phyloP scores from a whole-genome alignment of 2,329 filamentous ascomycete genomes.

The Endoconidiophora laricicola region DNA sequence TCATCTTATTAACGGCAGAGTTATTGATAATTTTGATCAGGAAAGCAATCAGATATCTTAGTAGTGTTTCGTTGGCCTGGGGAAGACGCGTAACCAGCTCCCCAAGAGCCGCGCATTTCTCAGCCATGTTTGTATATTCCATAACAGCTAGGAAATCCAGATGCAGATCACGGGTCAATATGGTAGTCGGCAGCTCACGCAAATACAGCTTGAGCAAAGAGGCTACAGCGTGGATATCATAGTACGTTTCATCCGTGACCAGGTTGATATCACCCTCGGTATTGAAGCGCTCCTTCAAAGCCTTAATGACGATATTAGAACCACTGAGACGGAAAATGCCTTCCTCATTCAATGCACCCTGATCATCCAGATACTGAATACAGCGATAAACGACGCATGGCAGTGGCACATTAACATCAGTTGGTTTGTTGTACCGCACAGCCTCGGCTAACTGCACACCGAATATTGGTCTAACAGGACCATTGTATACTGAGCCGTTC shows the following conservation, averaged over 20 bases:
- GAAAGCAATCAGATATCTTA: constrained; percentile 75
- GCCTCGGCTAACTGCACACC: constrained; percentile 75
- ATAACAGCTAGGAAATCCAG: constrained; percentile 73
- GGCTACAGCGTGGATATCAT: constrained; percentile 91
- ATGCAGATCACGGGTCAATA: constrained; percentile 80
- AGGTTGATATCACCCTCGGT: constrained; percentile 81
- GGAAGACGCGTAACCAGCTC: constrained; percentile 69
- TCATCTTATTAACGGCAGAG: constrained; percentile 90
- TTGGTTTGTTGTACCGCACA: constrained; percentile 61
- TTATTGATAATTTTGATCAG: constrained; percentile 87
- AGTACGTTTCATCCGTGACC: constrained; percentile 64
- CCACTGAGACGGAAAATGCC: constrained; percentile 94
- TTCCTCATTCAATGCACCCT: constrained; percentile 70
- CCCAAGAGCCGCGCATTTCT: constrained; percentile 64
- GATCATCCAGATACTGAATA: constrained; percentile 76
- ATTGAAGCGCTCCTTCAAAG: constrained; percentile 84
- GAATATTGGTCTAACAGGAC: constrained; percentile 56
- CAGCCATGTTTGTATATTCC: constrained; percentile 55
- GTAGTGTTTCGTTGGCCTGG: constrained; percentile 59
- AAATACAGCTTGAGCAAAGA: constrained; percentile 89
- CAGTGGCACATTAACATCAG: constrained; percentile 55
- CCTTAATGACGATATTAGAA: constrained; percentile 89
- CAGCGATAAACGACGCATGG: constrained; percentile 91
- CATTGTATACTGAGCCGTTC: constrained; percentile 30
- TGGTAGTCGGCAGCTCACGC: constrained; percentile 77